Conservation (phyloP, 2,329 filamentous ascomycete species). For the Penicillium olsonii region DNA sequence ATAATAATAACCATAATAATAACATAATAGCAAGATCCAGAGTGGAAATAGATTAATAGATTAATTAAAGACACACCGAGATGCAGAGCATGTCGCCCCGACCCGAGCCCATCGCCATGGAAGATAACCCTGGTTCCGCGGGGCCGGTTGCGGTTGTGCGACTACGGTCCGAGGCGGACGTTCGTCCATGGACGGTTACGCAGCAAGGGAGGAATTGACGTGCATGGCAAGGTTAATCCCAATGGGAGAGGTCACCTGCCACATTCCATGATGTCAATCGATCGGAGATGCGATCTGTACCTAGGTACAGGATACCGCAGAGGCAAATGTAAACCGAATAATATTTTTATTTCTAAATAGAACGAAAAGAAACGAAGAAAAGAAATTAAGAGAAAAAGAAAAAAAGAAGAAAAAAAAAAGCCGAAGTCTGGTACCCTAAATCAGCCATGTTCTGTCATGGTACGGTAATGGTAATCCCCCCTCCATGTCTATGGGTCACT, state of each 20-base stretch:
- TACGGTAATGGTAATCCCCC: constrained; percentile 24
- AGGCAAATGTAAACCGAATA: too few relatives aligned
- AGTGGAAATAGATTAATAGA: too few relatives aligned
- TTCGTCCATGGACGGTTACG: constrained; percentile 19
- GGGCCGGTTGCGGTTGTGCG: constrained; percentile 33
- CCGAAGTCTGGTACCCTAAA: constrained; percentile 14
- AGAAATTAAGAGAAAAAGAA: background rate
- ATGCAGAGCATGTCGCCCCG: constrained; percentile 20
- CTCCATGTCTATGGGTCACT: constrained; percentile 41
- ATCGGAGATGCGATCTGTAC: too few relatives aligned
- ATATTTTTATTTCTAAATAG: background rate
- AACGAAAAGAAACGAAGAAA: background rate
- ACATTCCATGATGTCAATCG: constrained; percentile 14
- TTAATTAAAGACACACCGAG: background rate
- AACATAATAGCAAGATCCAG: background rate
- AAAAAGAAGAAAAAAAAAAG: background rate
- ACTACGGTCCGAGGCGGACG: constrained; percentile 38
- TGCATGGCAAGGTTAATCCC: constrained; percentile 12
- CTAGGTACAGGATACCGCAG: too few relatives aligned
- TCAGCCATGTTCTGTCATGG: constrained; percentile 7
- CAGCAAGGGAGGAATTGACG: constrained; percentile 14
- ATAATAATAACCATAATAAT: background rate
- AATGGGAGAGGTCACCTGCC: constrained; percentile 12
- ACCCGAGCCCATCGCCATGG: constrained; percentile 29
- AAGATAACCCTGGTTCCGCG: constrained; percentile 26